Evolutionary conservation across 2,329 filamentous ascomycete species (phyloP), one percentile per base, ranked within the genome.

Genomic region (Chaetomium globosum): DNA sequence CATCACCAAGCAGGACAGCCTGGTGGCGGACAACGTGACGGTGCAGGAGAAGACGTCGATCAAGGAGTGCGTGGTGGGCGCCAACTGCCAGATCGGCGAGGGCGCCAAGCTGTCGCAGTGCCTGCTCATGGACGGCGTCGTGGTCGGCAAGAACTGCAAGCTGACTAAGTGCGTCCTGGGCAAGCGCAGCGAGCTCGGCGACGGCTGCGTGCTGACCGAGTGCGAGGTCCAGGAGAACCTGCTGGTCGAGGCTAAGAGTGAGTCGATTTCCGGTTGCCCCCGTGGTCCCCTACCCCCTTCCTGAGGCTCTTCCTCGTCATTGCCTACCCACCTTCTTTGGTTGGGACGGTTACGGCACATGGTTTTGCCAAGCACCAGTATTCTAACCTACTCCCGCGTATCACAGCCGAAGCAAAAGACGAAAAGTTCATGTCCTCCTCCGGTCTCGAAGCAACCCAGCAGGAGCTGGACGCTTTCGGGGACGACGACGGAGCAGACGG

Each of bases 201-300:
- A 92, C 55, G 89, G 89, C 9, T 89, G 84, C 6, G 85, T 87
- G n/a, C 78, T 98, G 70, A 93, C 89, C 61, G 91, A 97, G 67
- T 97, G 93, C 72, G 93, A 98, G 78, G 89, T 98, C 5, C 93
- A 97, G 75, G 92, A 97, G 76, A 94, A 94, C 74, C 82, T 94
- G 9, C 84, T 97, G 1, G 88, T 93, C 54, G 93, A 96, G 73
- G 85, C 91, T n/a, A 90, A 79, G 75, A 88, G 87, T 89, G 79
- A 82, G 86, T 83, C 33, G 7, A 3, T 4, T 46, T 36, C 33
- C 9, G 33, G 33, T 36, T 10, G 3, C 33, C 33, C 33, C 33
- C 8, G 1, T 36, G 1, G 3, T 36, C 33, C 12, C 33, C 12
- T 57, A 36, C 19, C 1, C 13, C 49, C 46, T 57, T 55, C 19